These are phyloP conservation scores for Candida sp. DNA, from an alignment of 1,139 yeast species.

Conservation along the genomic window DNA sequence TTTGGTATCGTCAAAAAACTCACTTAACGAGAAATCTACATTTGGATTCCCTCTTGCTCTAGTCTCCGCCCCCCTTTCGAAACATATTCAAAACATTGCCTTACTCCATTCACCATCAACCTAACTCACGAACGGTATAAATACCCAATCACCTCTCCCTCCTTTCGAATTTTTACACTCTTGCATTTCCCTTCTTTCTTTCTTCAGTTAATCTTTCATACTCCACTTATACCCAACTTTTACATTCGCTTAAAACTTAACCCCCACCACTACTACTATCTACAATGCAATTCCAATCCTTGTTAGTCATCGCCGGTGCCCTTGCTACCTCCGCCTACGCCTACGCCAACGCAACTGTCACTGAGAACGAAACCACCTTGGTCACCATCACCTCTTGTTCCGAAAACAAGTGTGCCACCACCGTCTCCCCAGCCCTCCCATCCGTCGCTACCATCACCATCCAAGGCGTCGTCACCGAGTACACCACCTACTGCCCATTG, in stretches of 20 bases:
- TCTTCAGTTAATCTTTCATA: not conserved
- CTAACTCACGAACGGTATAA: not conserved
- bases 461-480: conserved; percentile 44
- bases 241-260: conserved; percentile 13
- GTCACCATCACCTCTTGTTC: conserved; percentile 49
- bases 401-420: conserved; percentile 35
- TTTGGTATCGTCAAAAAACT: not conserved
- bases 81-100: not conserved
- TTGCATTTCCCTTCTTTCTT: not conserved
- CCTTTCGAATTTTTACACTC: not conserved
- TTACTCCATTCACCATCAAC: no score
- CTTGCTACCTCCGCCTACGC: conserved; percentile 24
- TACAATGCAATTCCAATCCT: conserved; percentile 35
- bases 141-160: not conserved
- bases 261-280: conserved; percentile 5
- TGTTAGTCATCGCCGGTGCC: conserved; percentile 34
- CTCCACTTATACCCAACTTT: conserved; percentile 11
- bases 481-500: conserved; percentile 55
- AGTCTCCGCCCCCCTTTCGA: not conserved
- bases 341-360: conserved; percentile 26
- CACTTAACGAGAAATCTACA: not conserved
- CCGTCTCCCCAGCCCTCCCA: conserved; percentile 24
- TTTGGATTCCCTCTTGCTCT: no score
- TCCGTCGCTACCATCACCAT: conserved; percentile 45
- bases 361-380: conserved; percentile 36